Conservation (phyloP, 2,329 filamentous ascomycete species). For the Kalmusia sp. region DNA sequence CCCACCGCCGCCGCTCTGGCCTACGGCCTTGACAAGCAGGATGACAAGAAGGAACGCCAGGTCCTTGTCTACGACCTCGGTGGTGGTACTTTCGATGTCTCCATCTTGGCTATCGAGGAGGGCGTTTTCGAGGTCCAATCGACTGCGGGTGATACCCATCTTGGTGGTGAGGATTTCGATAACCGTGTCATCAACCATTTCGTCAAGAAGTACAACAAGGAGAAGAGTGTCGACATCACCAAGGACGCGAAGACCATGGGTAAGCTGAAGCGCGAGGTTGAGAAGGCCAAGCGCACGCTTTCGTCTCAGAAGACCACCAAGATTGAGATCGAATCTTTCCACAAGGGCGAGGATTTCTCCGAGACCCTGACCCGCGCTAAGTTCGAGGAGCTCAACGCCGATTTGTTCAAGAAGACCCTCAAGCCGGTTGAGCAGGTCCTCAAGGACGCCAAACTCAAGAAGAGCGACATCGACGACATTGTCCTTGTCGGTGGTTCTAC, state of each 20-base stretch:
- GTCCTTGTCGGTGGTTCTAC: slow-evolving; percentile 98
- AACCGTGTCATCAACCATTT: slow-evolving; percentile 97
- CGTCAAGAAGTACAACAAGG: slow-evolving; percentile 98
- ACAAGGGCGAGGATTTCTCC: slow-evolving; percentile 95
- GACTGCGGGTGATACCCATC: slow-evolving; percentile 94
- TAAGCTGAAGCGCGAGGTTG: slow-evolving; percentile 98
- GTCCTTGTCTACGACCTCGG: slow-evolving; percentile 52
- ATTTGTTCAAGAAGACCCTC: slow-evolving; percentile 98
- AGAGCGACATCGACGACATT: slow-evolving; percentile 93
- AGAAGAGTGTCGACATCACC: slow-evolving; percentile 88
- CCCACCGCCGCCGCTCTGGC: slow-evolving; percentile 94
- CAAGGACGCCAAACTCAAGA: slow-evolving; percentile 97
- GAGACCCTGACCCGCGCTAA: slow-evolving; percentile 98
- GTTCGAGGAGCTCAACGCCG: slow-evolving; percentile 99
- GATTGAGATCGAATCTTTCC: slow-evolving; percentile 97
- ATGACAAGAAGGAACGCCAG: slow-evolving; percentile 47
- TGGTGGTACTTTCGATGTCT: slow-evolving; percentile 53
- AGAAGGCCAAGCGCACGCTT: slow-evolving; percentile 98
- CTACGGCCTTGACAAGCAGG: slow-evolving; percentile 72
- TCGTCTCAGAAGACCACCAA: slow-evolving; percentile 90
- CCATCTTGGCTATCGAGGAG: slow-evolving; percentile 85
- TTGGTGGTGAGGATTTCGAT: slow-evolving; percentile 99
- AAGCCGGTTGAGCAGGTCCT: slow-evolving; percentile 99
- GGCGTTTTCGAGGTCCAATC: slow-evolving; percentile 94
- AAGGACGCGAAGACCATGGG: slow-evolving; percentile 98